A percentile compares a stretch with the other conserved stretches of the same genome.
These are phyloP conservation scores for Suhomyces guaymorum DNA, from an alignment of 1,139 yeast genomes.

Conservation along the genomic window DNA sequence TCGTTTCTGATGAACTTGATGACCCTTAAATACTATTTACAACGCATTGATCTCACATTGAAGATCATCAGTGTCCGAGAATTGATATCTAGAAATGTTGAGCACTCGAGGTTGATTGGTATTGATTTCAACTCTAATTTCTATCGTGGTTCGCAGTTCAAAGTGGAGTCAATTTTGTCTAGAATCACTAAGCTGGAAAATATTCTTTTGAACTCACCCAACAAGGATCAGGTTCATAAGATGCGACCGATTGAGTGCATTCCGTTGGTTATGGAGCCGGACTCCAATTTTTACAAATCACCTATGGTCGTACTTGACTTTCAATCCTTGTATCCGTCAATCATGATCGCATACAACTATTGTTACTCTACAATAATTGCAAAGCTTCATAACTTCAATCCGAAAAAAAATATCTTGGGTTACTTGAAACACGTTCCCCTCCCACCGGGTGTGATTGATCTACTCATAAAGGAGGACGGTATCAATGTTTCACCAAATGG, in stretches of 20 bases:
- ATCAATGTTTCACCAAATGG: conserved; percentile 86
- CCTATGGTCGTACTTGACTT: conserved; percentile 90
- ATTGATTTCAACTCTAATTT: conserved; percentile 86
- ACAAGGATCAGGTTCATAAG: conserved; percentile 74
- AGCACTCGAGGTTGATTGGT: conserved; percentile 83
- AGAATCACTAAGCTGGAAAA: conserved; percentile 78
- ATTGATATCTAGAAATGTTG: conserved; percentile 69
- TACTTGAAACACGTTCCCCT: conserved; percentile 48
- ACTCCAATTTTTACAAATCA: conserved; percentile 78
- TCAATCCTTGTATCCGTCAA: conserved; percentile 90
- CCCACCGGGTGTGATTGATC: conserved; percentile 57
- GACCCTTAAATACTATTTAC: conserved; percentile 53
- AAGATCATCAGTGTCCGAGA: conserved; percentile 63
- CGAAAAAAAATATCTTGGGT: conserved; percentile 42
- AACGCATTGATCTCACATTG: conserved; percentile 46
- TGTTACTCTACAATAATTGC: conserved; percentile 90
- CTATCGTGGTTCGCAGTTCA: conserved; percentile 89
- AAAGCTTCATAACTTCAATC: conserved; percentile 53
- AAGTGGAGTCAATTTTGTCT: conserved; percentile 80
- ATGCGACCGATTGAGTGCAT: conserved; percentile 87
- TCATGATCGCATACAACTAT: conserved; percentile 87
- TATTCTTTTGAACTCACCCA: conserved; percentile 73
- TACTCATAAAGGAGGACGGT: conserved; percentile 50
- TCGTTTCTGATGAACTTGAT: conserved; percentile 29
- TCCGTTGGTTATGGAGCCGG: conserved; percentile 92